Evolutionary conservation across 2,329 filamentous ascomycete genomes (phyloP).

Genomic region (Pestalotiopsis fici): DNA sequence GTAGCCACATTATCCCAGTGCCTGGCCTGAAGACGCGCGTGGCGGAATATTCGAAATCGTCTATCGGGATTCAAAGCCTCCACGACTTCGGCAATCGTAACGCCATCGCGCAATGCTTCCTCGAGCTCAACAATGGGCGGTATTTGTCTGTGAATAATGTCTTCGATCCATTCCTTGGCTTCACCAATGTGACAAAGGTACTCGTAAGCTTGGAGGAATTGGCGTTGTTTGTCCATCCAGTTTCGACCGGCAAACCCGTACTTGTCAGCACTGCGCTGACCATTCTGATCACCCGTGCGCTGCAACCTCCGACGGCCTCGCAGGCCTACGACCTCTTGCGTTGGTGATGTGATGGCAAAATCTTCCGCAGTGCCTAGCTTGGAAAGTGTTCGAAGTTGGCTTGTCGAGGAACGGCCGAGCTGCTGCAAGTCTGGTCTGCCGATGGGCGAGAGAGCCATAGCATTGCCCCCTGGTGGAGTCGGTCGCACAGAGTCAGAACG

Average conservation of each 20-base stretch:
- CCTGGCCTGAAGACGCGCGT: constrained; percentile 84
- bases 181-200: constrained; percentile 99
- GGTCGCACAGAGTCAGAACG: constrained; percentile 54
- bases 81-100: constrained; percentile 92
- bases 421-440: constrained; percentile 75
- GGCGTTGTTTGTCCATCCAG: constrained; percentile 99
- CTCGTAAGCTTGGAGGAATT: constrained; percentile 95
- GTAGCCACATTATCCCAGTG: constrained; percentile 98
- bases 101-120: constrained; percentile 87
- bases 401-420: constrained; percentile 85
- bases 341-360: constrained; percentile 74
- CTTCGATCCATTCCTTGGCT: constrained; percentile 97
- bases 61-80: constrained; percentile 81
- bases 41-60: constrained; percentile 79
- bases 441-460: constrained; percentile 47
- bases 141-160: constrained; percentile 49
- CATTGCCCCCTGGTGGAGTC: constrained; percentile 31
- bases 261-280: constrained; percentile 45
- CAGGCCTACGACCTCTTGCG: constrained; percentile 85
- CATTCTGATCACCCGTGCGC: constrained; percentile 59
- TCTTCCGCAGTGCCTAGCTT: constrained; percentile 77
- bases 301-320: constrained; percentile 84
- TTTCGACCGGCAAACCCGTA: constrained; percentile 81
- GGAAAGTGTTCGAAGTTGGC: constrained; percentile 84
- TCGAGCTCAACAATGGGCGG: constrained; percentile 93